These are phyloP conservation scores for Aspergillus transmontanensis DNA, from an alignment of 2,329 filamentous ascomycete species.

Conservation along the genomic window DNA sequence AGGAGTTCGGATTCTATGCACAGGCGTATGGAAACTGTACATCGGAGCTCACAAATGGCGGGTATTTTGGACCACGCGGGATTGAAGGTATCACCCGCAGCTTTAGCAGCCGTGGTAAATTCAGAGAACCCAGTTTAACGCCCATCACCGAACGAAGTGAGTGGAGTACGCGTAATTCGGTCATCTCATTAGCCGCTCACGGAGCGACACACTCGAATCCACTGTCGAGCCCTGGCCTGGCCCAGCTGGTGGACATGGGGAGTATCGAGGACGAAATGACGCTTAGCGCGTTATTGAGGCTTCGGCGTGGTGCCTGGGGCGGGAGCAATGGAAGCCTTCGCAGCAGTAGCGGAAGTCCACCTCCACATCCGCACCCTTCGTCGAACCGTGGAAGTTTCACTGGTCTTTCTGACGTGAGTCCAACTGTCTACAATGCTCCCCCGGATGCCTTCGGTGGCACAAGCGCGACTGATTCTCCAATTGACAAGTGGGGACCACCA, in stretches of 20 bases:
- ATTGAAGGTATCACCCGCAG: slow-evolving; percentile 63
- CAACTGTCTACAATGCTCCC: slow-evolving; percentile 25
- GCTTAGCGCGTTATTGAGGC: slow-evolving; percentile 69
- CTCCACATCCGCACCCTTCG: slow-evolving; percentile 38
- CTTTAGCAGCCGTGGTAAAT: slow-evolving; percentile 72
- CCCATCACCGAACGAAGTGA: slow-evolving; percentile 96
- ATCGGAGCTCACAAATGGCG: slow-evolving; percentile 72
- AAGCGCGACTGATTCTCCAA: slow-evolving; percentile 20
- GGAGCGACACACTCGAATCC: slow-evolving; percentile 49
- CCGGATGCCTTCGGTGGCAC: slow-evolving; percentile 22
- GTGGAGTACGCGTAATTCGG: slow-evolving; percentile 91
- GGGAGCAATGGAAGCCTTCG: slow-evolving; percentile 74
- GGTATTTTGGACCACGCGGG: slow-evolving; percentile 81
- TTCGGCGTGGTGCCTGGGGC: slow-evolving; percentile 77
- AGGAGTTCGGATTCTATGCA: slow-evolving; percentile 96
- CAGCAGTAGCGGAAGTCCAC: slow-evolving; percentile 51
- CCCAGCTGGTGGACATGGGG: slow-evolving; percentile 69
- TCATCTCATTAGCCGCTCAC: slow-evolving; percentile 71
- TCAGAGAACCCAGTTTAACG: slow-evolving; percentile 86
- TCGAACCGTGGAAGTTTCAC: slow-evolving; percentile 40
- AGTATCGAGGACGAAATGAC: slow-evolving; percentile 70
- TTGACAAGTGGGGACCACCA: slow-evolving; percentile 14
- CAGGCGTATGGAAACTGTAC: slow-evolving; percentile 51
- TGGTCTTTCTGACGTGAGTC: slow-evolving; percentile 36
- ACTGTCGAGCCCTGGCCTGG: slow-evolving; percentile 71